A percentile compares a stretch with the other conserved stretches of the same genome.
phyloP scores from a whole-genome alignment of 345 rosid species.

The Populus euphratica region DNA sequence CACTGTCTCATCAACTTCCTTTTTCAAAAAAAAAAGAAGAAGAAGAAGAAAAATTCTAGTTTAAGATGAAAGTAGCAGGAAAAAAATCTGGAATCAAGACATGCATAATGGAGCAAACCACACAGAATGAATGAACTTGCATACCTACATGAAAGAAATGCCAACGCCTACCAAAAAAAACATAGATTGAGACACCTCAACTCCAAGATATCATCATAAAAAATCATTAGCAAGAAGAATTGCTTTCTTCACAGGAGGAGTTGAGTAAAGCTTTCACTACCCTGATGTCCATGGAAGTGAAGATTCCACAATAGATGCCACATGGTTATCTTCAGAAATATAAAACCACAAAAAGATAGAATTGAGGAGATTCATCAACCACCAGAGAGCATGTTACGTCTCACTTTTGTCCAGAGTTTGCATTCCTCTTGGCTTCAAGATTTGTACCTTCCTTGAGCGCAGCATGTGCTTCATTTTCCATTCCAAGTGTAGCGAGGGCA shows the following conservation, averaged over 20 bases:
- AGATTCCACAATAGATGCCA: slow-evolving; percentile 7
- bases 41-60: neutral
- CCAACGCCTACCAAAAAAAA: slow-evolving; percentile 5
- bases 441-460: slow-evolving; percentile 70
- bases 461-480: slow-evolving; percentile 65
- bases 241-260: slow-evolving; percentile 12
- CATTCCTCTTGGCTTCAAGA: slow-evolving; percentile 55
- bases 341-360: neutral
- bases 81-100: slow-evolving; percentile 4
- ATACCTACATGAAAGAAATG: slow-evolving; percentile 3
- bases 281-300: neutral
- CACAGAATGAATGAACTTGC: slow-evolving; percentile 27
- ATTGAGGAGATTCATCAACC: slow-evolving; percentile 6
- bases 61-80: slow-evolving; percentile 3
- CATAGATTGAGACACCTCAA: slow-evolving; percentile 2
- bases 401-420: slow-evolving; percentile 29
- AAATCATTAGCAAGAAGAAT: neutral
- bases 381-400: neutral
- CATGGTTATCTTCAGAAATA: slow-evolving; percentile 4
- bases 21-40: neutral
- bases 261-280: slow-evolving; percentile 1
- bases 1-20: neutral
- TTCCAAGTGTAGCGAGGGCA: slow-evolving; percentile 59
- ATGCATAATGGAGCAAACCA: slow-evolving; percentile 29
- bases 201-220: neutral